phyloP scores from a whole-genome alignment of 306 rosid species.

The Dryas alaskensis region DNA sequence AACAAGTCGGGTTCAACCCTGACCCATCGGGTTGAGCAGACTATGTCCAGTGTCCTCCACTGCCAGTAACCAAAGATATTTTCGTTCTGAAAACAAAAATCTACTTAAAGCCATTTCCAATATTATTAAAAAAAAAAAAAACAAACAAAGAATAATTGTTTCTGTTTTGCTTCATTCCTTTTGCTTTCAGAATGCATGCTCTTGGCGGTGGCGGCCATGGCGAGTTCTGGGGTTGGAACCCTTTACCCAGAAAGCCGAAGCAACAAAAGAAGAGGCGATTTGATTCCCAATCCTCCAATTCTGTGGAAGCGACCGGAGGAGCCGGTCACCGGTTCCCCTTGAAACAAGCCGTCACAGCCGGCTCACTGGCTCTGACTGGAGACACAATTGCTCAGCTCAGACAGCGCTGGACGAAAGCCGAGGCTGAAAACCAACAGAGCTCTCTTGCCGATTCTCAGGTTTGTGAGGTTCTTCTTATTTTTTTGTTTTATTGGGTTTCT shows the following conservation, averaged over 20 bases:
- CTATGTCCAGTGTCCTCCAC: too few relatives aligned
- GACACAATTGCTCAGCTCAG: constrained; percentile 57
- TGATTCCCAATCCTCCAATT: constrained; percentile 45
- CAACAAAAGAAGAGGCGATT: constrained; percentile 39
- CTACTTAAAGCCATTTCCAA: too few relatives aligned
- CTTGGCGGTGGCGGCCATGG: constrained; percentile 51
- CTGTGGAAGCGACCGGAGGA: constrained; percentile 44
- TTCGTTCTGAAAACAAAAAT: too few relatives aligned
- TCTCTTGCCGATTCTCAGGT: constrained; percentile 45
- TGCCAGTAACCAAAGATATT: too few relatives aligned
- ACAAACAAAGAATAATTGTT: too few relatives aligned
- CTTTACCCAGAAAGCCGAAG: constrained; percentile 28
- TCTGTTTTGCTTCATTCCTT: not conserved
- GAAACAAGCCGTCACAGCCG: constrained; percentile 74
- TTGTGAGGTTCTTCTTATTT: not conserved
- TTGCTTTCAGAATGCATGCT: constrained; percentile 48
- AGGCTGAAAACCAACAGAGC: constrained; percentile 14
- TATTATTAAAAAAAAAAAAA: too few relatives aligned
- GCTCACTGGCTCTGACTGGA: constrained; percentile 50
- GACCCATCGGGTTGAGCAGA: too few relatives aligned
- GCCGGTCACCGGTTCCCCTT: constrained; percentile 61
- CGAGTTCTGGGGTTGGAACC: constrained; percentile 70
- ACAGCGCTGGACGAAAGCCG: constrained; percentile 32
- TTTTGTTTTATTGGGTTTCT: not conserved
- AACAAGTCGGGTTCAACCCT: too few relatives aligned